A percentile compares a stretch with the other conserved stretches of the same genome.
These are phyloP conservation scores for maize (Zea mays) DNA, from an alignment of 176 grass and related monocot genomes.

Conservation along the genomic window Zm-B73-REFERENCE-NAM-5.0 NC_050101.1:179518001-179518500, in stretches of 20 bases:
- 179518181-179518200: not conserved
- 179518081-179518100: constrained; percentile 3
- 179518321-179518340: not conserved
- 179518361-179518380: not conserved
- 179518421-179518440: constrained; percentile 14
- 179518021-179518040: constrained; percentile 30
- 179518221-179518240: not conserved
- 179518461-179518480: not conserved
- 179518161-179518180: constrained; percentile 1
- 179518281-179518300: not conserved
- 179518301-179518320: not conserved
- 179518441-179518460: not conserved
- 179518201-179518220: not conserved
- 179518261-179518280: not conserved
- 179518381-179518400: constrained; percentile 3
- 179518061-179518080: constrained; percentile 9
- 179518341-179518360: not conserved
- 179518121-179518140: constrained; percentile 23
- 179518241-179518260: not conserved
- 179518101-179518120: constrained; percentile 12
- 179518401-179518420: not conserved
- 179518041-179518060: not conserved
- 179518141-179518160: not conserved
- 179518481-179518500: constrained; percentile 1
- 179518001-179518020: not conserved